phyloP scores from a whole-genome alignment of 2,329 filamentous ascomycete genomes.

The Colletotrichum cuscutae region DNA sequence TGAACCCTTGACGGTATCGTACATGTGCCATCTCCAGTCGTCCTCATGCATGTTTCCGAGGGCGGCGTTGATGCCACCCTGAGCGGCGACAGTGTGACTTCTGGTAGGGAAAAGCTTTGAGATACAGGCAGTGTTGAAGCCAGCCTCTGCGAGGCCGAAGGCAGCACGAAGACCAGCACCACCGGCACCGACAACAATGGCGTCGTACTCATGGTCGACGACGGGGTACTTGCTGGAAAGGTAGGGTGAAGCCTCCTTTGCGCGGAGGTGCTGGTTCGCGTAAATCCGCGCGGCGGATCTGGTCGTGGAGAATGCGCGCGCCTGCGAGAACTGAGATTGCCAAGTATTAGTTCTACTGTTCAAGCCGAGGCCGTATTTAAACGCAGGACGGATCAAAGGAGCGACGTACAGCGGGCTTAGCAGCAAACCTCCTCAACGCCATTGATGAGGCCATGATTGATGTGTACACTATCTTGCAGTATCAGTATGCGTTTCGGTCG shows the following conservation, averaged over 20 bases:
- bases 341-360: conserved; percentile 6
- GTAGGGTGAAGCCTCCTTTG: conserved; percentile 91
- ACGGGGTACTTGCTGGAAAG: conserved; percentile 93
- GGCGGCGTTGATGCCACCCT: conserved; percentile 88
- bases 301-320: conserved; percentile 88
- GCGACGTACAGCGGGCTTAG: conserved; percentile 64
- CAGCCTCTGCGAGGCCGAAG: conserved; percentile 87
- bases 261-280: conserved; percentile 84
- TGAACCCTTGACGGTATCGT: conserved; percentile 97
- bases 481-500: conserved; percentile 4
- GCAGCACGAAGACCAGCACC: conserved; percentile 84
- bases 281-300: conserved; percentile 86
- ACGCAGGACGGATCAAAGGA: conserved; percentile 7
- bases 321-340: conserved; percentile 69
- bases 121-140: conserved; percentile 91
- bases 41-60: conserved; percentile 97
- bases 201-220: conserved; percentile 99
- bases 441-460: conserved; percentile 70
- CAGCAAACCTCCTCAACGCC: conserved; percentile 70
- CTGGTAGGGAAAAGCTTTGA: conserved; percentile 87
- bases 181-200: conserved; percentile 89
- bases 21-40: conserved; percentile 99
- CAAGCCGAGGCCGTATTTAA: not conserved
- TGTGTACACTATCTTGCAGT: conserved; percentile 5
- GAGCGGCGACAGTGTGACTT: conserved; percentile 84